These are phyloP conservation scores for Salix viminalis DNA, from an alignment of 345 rosid species.

Conservation along the genomic window DNA sequence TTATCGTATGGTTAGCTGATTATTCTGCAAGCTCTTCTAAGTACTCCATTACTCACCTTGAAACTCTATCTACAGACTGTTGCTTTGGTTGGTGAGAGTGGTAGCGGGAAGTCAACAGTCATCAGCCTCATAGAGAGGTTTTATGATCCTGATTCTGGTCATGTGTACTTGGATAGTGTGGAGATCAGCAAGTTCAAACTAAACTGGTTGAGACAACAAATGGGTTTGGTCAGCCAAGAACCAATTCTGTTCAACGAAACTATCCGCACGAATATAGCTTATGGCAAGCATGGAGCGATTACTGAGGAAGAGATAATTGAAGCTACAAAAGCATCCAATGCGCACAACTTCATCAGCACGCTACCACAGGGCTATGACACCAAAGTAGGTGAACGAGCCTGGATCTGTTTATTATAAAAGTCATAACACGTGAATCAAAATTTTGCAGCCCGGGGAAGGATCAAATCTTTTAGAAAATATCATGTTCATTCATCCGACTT, in stretches of 20 bases:
- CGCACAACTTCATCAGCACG: slow-evolving; percentile 58
- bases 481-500: too few relatives aligned
- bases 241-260: slow-evolving; percentile 70
- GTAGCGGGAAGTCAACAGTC: slow-evolving; percentile 74
- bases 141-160: slow-evolving; percentile 65
- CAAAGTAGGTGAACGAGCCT: slow-evolving; percentile 52
- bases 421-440: too few relatives aligned
- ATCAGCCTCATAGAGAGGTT: slow-evolving; percentile 63
- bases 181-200: slow-evolving; percentile 38
- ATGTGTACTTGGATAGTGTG: slow-evolving; percentile 37
- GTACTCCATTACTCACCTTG: not conserved
- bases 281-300: slow-evolving; percentile 47
- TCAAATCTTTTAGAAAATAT: too few relatives aligned
- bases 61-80: slow-evolving; percentile 40
- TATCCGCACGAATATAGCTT: slow-evolving; percentile 47
- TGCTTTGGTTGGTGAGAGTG: slow-evolving; percentile 74
- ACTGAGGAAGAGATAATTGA: slow-evolving; percentile 51
- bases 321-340: slow-evolving; percentile 57
- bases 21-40: not conserved
- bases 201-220: slow-evolving; percentile 66
- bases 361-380: slow-evolving; percentile 63
- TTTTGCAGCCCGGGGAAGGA: too few relatives aligned
- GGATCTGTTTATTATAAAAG: too few relatives aligned
- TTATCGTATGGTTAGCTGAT: too few relatives aligned
- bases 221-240: slow-evolving; percentile 72